phyloP scores from a whole-genome alignment of 371 early-diverging fungal species.

The Mucor piriformis region DNA sequence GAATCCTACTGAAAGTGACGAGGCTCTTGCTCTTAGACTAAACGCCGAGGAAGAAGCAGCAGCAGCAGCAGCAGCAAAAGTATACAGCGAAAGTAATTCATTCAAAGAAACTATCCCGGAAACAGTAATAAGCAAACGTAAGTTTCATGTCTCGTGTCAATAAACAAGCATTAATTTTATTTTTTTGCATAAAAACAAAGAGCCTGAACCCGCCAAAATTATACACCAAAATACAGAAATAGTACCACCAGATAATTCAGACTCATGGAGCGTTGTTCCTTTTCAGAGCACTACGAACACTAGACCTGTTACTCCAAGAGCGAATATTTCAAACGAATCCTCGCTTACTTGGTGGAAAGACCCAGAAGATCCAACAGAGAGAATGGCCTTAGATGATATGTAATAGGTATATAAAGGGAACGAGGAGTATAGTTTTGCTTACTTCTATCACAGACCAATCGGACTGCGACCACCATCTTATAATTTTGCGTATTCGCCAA shows the following conservation, averaged over 20 bases:
- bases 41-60: slow-evolving; percentile 7
- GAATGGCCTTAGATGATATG: slow-evolving; percentile 27
- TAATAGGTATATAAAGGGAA: slow-evolving; percentile 12
- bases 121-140: background rate
- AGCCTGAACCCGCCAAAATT: background rate
- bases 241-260: slow-evolving; percentile 11
- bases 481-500: slow-evolving; percentile 39
- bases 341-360: slow-evolving; percentile 52
- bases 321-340: background rate
- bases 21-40: slow-evolving; percentile 9
- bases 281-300: background rate
- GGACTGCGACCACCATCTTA: slow-evolving; percentile 49
- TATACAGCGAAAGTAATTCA: background rate
- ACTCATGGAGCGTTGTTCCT: slow-evolving; percentile 42
- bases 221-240: background rate
- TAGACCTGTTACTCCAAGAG: background rate
- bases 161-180: background rate
- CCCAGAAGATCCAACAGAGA: slow-evolving; percentile 40
- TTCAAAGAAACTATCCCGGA: background rate
- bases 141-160: background rate
- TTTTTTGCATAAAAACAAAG: background rate
- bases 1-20: slow-evolving; percentile 6
- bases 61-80: background rate
- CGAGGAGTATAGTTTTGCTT: background rate
- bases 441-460: slow-evolving; percentile 30